Evolutionary conservation across 2,329 filamentous ascomycete species (phyloP).

Genomic region (Neospermospora avenae): DNA sequence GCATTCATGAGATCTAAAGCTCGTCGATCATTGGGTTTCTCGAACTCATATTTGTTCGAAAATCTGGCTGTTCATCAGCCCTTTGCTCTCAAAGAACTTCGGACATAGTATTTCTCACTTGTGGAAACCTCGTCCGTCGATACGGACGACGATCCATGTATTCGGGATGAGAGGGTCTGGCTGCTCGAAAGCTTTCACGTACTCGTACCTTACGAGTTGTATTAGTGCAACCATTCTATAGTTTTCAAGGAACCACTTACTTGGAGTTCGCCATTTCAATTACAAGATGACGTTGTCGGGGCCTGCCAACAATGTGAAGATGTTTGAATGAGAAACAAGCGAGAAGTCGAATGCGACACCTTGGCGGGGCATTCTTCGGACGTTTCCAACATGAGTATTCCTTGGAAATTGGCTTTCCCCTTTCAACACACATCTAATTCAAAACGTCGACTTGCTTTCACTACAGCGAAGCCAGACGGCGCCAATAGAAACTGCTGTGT

Average conservation of each 20-base stretch:
- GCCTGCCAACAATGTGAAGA: background rate
- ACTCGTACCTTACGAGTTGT: conserved; percentile 68
- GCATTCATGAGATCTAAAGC: conserved; percentile 93
- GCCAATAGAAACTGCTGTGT: background rate
- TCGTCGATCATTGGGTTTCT: conserved; percentile 87
- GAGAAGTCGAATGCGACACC: background rate
- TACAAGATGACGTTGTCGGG: background rate
- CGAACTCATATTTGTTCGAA: conserved; percentile 77
- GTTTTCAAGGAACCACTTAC: conserved; percentile 10
- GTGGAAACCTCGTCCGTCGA: conserved; percentile 93
- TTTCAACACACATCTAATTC: no score
- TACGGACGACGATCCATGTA: conserved; percentile 91
- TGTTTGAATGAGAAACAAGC: background rate
- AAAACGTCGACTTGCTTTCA: no score
- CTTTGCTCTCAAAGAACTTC: background rate
- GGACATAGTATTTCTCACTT: conserved; percentile 57
- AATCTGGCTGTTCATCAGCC: conserved; percentile 51
- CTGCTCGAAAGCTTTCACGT: conserved; percentile 87
- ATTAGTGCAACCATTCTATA: background rate
- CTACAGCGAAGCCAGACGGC: no score
- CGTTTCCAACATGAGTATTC: background rate
- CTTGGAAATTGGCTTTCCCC: no score
- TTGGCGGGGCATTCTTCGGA: no score
- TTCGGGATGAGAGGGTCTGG: conserved; percentile 77
- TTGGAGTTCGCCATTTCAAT: conserved; percentile 33